Conservation (phyloP, 768 basidiomycete species). For the Rhodocollybia butyracea region DNA sequence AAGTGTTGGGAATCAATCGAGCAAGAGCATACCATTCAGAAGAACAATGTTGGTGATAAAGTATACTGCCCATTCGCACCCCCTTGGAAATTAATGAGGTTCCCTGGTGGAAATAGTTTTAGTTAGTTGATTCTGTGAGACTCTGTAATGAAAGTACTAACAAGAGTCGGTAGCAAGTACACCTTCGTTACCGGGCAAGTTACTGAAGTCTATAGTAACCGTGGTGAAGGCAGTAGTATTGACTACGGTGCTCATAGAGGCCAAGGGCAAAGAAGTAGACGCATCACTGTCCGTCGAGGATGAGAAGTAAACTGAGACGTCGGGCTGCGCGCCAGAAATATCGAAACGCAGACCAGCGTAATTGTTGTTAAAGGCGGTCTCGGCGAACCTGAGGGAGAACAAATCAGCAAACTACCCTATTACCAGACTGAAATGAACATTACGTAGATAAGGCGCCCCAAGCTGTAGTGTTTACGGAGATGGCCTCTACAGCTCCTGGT, state of each 20-base stretch:
- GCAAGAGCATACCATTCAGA: slow-evolving; percentile 28
- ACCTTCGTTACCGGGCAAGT: slow-evolving; percentile 38
- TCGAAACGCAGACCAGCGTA: slow-evolving; percentile 51
- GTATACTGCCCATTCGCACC: slow-evolving; percentile 42
- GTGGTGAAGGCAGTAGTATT: slow-evolving; percentile 37
- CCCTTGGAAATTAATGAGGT: slow-evolving; percentile 48
- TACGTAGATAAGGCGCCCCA: slow-evolving; percentile 47
- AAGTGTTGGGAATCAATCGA: not conserved
- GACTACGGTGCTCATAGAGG: slow-evolving; percentile 37
- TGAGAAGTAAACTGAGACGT: slow-evolving; percentile 37
- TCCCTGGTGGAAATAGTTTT: slow-evolving; percentile 42
- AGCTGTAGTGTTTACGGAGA: slow-evolving; percentile 38
- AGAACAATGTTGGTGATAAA: slow-evolving; percentile 49
- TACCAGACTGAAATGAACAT: too few species aligned
- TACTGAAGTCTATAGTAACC: slow-evolving; percentile 43
- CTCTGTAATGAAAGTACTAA: slow-evolving; percentile 1
- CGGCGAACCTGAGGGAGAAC: too few species aligned
- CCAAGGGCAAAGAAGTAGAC: slow-evolving; percentile 38
- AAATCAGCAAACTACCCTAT: too few species aligned
- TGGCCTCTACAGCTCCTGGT: slow-evolving; percentile 36
- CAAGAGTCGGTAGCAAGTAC: slow-evolving; percentile 25
- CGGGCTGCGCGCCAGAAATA: slow-evolving; percentile 46
- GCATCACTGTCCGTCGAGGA: slow-evolving; percentile 34
- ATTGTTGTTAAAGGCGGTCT: slow-evolving; percentile 31
- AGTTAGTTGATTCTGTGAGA: not conserved